Evolutionary conservation across 768 basidiomycete species (phyloP).

Genomic region (Lepiota brunneoincarnata): DNA sequence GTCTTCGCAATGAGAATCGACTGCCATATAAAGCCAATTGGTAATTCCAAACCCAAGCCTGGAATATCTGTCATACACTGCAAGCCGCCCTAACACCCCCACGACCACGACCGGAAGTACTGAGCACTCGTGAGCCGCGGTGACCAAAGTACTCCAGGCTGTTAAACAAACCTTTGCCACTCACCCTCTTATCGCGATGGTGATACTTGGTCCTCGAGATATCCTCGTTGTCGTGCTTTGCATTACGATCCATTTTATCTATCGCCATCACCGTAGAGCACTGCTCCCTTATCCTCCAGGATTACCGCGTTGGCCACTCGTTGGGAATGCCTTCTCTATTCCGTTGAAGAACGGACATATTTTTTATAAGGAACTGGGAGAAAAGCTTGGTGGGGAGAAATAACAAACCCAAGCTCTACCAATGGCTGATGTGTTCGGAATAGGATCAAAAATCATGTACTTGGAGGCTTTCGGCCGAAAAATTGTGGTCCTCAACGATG

Average conservation of each 20-base stretch:
- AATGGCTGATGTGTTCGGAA: neutral
- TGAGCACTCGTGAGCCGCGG: neutral
- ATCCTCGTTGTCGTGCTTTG: neutral
- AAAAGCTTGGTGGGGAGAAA: conserved; percentile 10
- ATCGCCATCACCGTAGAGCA: neutral
- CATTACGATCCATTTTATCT: neutral
- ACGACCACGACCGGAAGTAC: neutral
- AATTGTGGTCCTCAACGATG: conserved; percentile 9
- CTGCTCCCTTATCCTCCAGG: conserved; percentile 8
- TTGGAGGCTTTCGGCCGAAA: conserved; percentile 4
- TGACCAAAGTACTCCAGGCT: neutral
- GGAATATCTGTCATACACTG: no score
- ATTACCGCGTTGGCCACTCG: conserved; percentile 8
- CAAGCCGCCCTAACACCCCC: no score
- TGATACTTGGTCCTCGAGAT: neutral
- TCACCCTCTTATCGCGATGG: neutral
- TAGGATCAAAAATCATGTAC: neutral
- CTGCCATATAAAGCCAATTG: no score
- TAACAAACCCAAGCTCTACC: neutral
- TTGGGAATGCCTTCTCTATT: conserved; percentile 14
- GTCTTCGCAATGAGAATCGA: no score
- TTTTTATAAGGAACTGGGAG: conserved; percentile 9
- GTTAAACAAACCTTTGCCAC: neutral
- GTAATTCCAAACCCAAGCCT: no score
- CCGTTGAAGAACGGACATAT: conserved; percentile 8